phyloP scores from a whole-genome alignment of 129 eudicot species.

The Smallanthus sonchifolius region DNA sequence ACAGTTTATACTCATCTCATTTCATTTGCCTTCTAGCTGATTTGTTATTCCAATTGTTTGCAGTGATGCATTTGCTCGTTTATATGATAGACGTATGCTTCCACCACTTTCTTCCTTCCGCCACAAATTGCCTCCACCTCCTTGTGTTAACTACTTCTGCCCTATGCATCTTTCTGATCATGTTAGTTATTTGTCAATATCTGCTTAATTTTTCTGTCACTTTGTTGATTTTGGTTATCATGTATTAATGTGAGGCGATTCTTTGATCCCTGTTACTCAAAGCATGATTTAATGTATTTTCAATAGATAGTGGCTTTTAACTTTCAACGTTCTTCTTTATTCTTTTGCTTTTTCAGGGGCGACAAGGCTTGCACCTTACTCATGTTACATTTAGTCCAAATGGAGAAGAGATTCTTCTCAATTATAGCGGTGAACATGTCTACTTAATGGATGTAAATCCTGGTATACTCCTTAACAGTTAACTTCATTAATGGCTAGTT shows the following conservation, averaged over 20 bases:
- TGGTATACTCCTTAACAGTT: constrained; percentile 36
- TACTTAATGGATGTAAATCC: constrained; percentile 78
- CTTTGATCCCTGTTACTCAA: neutral
- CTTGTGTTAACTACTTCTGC: constrained; percentile 85
- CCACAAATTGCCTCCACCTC: constrained; percentile 67
- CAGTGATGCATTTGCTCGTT: constrained; percentile 97
- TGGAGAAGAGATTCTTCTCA: constrained; percentile 88
- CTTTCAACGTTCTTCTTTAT: neutral
- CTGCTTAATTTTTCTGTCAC: neutral
- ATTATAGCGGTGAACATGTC: constrained; percentile 87
- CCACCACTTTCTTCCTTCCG: constrained; percentile 85
- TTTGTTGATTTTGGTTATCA: constrained; percentile 1
- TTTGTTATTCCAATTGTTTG: constrained; percentile 17
- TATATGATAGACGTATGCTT: constrained; percentile 96
- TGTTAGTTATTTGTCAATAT: constrained; percentile 43
- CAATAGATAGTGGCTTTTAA: neutral
- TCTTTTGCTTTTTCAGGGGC: constrained; percentile 45
- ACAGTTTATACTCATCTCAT: constrained; percentile 1
- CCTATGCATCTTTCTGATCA: constrained; percentile 90
- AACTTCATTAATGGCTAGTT: neutral
- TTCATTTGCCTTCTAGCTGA: neutral
- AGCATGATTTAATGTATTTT: neutral
- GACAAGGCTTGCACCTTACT: constrained; percentile 70
- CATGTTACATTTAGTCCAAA: constrained; percentile 88
- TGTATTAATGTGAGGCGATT: neutral